These are phyloP conservation scores for Leccinum subgranulosum DNA, from an alignment of 768 basidiomycete species.

Conservation along the genomic window DNA sequence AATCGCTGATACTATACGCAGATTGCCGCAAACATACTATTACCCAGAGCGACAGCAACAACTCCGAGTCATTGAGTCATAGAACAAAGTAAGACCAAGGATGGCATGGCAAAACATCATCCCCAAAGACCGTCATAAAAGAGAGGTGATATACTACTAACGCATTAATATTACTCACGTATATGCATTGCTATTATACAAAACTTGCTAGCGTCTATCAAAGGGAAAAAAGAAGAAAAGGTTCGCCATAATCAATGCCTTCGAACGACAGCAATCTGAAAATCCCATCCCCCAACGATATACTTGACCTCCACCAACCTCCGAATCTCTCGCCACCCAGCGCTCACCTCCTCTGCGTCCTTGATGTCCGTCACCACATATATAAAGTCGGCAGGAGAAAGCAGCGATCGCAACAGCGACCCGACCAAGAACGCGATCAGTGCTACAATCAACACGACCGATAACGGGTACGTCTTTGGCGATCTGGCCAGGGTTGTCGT, in stretches of 20 bases:
- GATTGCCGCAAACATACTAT: too few relatives aligned
- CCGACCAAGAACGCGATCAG: conserved; percentile 91
- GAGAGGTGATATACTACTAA: background rate
- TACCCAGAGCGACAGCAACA: too few relatives aligned
- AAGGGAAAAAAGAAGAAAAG: background rate
- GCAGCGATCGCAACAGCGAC: conserved; percentile 80
- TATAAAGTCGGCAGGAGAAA: conserved; percentile 90
- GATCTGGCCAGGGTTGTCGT: conserved; percentile 4
- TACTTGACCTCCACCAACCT: conserved; percentile 81
- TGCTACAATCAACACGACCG: conserved; percentile 70
- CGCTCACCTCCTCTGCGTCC: conserved; percentile 48
- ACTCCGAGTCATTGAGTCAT: too few relatives aligned
- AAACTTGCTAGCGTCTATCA: conserved; percentile 7
- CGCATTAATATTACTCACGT: background rate
- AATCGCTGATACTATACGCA: too few relatives aligned
- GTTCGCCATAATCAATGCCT: conserved; percentile 44
- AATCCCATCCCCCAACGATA: conserved; percentile 80
- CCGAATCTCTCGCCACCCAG: conserved; percentile 83
- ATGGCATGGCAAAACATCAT: background rate
- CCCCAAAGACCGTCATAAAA: background rate
- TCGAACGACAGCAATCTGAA: conserved; percentile 81
- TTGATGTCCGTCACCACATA: conserved; percentile 63
- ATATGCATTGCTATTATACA: conserved; percentile 9
- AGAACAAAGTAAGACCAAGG: too few relatives aligned
- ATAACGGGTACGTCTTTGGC: conserved; percentile 36